Percentiles rank a stretch among this genome's conserved stretches.
Conservation (phyloP, 331 rosid species). For the Stylosanthes scabra region DNA sequence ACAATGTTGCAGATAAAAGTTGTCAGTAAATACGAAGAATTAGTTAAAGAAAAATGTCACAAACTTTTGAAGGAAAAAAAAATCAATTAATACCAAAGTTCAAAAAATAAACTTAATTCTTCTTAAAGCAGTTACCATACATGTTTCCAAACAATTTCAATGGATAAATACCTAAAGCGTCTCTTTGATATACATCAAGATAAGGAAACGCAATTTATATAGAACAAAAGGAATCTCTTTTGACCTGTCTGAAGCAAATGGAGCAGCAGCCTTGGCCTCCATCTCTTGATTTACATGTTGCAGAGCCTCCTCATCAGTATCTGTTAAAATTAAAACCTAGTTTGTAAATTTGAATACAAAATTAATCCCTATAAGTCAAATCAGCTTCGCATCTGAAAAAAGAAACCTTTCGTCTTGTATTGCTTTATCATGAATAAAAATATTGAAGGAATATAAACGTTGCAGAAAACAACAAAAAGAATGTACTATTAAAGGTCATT, state of each 20-base stretch:
- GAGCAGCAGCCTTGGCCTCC: constrained; percentile 81
- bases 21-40: not conserved
- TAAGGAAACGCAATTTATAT: constrained; percentile 3
- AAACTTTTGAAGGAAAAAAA: constrained; percentile 13
- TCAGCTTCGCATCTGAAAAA: constrained; percentile 25
- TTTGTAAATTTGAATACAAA: constrained; percentile 45
- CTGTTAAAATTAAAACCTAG: constrained; percentile 64
- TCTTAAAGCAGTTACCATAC: not conserved
- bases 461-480: constrained; percentile 29
- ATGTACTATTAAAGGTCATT: constrained; percentile 37
- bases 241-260: constrained; percentile 79
- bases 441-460: constrained; percentile 6
- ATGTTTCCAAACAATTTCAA: constrained; percentile 2
- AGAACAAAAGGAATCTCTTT: constrained; percentile 12
- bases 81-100: not conserved
- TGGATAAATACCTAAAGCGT: not conserved
- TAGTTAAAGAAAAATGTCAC: constrained; percentile 2
- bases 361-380: constrained; percentile 5
- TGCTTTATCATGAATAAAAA: constrained; percentile 35
- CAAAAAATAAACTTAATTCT: constrained; percentile 1
- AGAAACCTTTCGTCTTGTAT: constrained; percentile 27
- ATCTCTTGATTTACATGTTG: constrained; percentile 92
- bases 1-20: constrained; percentile 5
- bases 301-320: constrained; percentile 90
- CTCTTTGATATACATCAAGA: not conserved